Evolutionary conservation across 306 rosid species (phyloP), one percentile per base, ranked within the genome.

Genomic region (Quercus alba): DNA sequence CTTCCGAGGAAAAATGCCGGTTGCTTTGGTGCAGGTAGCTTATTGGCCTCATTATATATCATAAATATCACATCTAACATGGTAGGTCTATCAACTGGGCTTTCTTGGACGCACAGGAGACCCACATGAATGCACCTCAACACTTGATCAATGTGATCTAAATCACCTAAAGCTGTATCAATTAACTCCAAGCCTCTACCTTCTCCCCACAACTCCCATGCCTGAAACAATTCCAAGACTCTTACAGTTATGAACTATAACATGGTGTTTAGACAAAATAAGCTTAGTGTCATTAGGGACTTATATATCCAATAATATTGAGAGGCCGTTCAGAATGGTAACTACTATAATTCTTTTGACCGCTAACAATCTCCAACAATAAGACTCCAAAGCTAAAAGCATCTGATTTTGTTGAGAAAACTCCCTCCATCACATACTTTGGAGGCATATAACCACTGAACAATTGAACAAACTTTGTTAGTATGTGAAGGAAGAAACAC

Each of bases 61-160:
- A 84, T 76, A 59, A 57, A 62, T 20, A 69, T 72, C 15, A 76
- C 84, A n/a, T 79, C 83, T 8, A 19, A 51, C 88, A 87, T 84
- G 52, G 74, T 76, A 14, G 90, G 86, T 73, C 86, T 81, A 58
- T 80, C 84, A n/a, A 7, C 2, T 6, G 28, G 1, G 86, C 76
- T 25, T 66, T 86, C 82, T 75, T 86, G 87, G n/a, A 78, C 85
- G 11, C 87, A 86, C 38, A 81, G 61, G 6, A 87, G 86, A 10
- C 88, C 20, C 0, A 82, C 49, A n/a, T 87, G 88, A 23, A 87
- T 77, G 83, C 76, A 70, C 62, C 73, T 82, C 56, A 74, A 51
- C 18, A 76, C 75, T 69, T 84, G 75, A 31, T 55, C 23, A 2
- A 1, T 19, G 8, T 17, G 56, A 55, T 55, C 19, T 11, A 78